phyloP scores from a whole-genome alignment of 2,329 filamentous ascomycete genomes.

The Pyrenophora graminea region DNA sequence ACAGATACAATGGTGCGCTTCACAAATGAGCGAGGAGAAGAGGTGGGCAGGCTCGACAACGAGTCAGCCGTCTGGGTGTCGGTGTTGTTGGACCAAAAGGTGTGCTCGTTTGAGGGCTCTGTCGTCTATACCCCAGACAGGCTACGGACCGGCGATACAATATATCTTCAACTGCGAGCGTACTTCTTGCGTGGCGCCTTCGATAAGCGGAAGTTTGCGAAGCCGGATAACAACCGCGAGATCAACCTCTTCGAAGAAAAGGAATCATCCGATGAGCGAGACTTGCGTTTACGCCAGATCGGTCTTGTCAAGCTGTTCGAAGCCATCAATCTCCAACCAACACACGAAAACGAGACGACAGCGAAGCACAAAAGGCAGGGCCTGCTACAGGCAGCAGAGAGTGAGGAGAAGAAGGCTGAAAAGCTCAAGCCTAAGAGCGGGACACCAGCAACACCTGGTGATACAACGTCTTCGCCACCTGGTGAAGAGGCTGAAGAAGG shows the following conservation, averaged over 20 bases:
- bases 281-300: slow-evolving; percentile 81
- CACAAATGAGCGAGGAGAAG: slow-evolving; percentile 75
- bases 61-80: slow-evolving; percentile 92
- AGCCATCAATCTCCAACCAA: slow-evolving; percentile 82
- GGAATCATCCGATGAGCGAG: slow-evolving; percentile 83
- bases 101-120: slow-evolving; percentile 83
- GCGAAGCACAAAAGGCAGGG: slow-evolving; percentile 81
- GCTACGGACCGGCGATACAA: slow-evolving; percentile 85
- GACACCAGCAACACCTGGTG: slow-evolving; percentile 27
- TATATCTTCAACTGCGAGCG: slow-evolving; percentile 86
- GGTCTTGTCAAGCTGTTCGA: slow-evolving; percentile 86
- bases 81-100: slow-evolving; percentile 83
- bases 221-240: slow-evolving; percentile 70
- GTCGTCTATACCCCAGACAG: slow-evolving; percentile 89
- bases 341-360: slow-evolving; percentile 71
- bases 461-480: slow-evolving; percentile 58
- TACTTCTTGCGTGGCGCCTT: slow-evolving; percentile 78
- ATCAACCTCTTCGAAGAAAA: slow-evolving; percentile 79
- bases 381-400: slow-evolving; percentile 83
- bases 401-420: slow-evolving; percentile 71
- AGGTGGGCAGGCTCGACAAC: slow-evolving; percentile 84
- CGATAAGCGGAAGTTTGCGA: slow-evolving; percentile 63
- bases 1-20: slow-evolving; percentile 91
- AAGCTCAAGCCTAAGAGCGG: slow-evolving; percentile 55
- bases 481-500: slow-evolving; percentile 76